Percentiles rank a stretch among this genome's conserved stretches.
Evolutionary conservation across 768 basidiomycete genomes (phyloP).

Genomic region (Dacryopinax primogenitus): DNA sequence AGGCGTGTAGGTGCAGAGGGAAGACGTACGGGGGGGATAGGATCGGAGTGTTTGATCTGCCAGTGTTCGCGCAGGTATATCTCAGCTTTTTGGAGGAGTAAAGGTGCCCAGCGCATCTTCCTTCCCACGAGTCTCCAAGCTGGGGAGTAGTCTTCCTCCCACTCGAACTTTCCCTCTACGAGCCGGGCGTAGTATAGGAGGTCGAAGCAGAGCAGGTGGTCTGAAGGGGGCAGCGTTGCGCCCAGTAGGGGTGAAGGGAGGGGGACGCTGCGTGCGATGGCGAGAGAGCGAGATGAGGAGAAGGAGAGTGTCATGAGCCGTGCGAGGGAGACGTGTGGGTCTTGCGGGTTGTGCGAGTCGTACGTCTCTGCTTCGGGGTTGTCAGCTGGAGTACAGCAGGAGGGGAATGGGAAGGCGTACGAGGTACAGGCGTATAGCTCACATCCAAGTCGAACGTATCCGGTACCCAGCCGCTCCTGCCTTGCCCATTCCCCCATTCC

Average conservation of each 20-base stretch:
- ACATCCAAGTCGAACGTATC: too few relatives aligned
- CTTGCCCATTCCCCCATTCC: too few relatives aligned
- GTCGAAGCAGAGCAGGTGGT: conserved; percentile 20
- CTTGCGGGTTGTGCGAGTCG: background rate
- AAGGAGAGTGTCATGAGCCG: conserved; percentile 16
- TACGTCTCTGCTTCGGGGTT: background rate
- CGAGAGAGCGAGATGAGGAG: conserved; percentile 9
- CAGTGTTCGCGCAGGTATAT: background rate
- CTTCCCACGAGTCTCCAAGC: conserved; percentile 18
- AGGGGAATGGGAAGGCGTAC: too few relatives aligned
- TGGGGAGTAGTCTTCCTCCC: conserved; percentile 18
- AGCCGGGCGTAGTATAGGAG: conserved; percentile 15
- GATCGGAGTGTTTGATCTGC: background rate
- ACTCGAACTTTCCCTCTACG: conserved; percentile 10
- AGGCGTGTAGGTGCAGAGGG: too few relatives aligned
- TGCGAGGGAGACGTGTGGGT: conserved; percentile 15
- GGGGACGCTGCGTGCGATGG: conserved; percentile 15
- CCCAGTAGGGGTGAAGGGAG: background rate
- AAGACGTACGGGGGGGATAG: background rate
- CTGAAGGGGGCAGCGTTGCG: conserved; percentile 17
- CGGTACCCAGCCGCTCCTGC: too few relatives aligned
- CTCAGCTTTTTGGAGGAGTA: background rate
- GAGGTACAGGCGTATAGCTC: too few relatives aligned
- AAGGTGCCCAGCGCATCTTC: conserved; percentile 15
- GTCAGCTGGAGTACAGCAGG: too few relatives aligned